phyloP scores from a whole-genome alignment of 805 yeast species.

The Wickerhamiella bombiphila region DNA sequence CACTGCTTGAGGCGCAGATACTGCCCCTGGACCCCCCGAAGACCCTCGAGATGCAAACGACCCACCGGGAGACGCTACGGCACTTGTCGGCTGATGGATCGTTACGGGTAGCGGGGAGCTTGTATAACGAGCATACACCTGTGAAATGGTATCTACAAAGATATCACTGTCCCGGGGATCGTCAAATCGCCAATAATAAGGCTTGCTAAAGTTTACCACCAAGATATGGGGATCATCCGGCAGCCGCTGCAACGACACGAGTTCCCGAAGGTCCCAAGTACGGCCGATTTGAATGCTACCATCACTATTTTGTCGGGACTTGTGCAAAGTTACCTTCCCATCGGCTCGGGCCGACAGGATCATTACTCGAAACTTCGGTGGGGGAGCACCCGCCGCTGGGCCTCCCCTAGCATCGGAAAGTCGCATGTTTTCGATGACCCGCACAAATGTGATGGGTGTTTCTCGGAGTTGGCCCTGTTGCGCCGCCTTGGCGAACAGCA shows the following conservation, averaged over 20 bases:
- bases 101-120: constrained; percentile 2
- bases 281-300: constrained; percentile 78
- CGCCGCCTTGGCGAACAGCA: constrained; percentile 8
- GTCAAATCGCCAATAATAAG: constrained; percentile 69
- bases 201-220: constrained; percentile 52
- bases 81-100: neutral
- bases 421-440: constrained; percentile 9
- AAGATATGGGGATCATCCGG: constrained; percentile 21
- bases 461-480: constrained; percentile 8
- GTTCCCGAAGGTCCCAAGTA: constrained; percentile 74
- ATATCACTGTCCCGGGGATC: constrained; percentile 22
- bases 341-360: constrained; percentile 7
- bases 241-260: constrained; percentile 43
- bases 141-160: constrained; percentile 39
- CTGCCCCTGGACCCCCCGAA: too few species aligned
- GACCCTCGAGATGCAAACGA: too few species aligned
- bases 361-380: constrained; percentile 14
- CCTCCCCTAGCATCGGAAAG: constrained; percentile 9
- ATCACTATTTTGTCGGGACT: constrained; percentile 68
- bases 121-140: constrained; percentile 35
- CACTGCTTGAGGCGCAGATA: too few species aligned
- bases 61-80: neutral
- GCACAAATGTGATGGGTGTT: constrained; percentile 4
- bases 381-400: neutral
- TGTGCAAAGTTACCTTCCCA: constrained; percentile 41